phyloP scores from a whole-genome alignment of 306 rosid genomes.

The Quercus agrifolia region DNA sequence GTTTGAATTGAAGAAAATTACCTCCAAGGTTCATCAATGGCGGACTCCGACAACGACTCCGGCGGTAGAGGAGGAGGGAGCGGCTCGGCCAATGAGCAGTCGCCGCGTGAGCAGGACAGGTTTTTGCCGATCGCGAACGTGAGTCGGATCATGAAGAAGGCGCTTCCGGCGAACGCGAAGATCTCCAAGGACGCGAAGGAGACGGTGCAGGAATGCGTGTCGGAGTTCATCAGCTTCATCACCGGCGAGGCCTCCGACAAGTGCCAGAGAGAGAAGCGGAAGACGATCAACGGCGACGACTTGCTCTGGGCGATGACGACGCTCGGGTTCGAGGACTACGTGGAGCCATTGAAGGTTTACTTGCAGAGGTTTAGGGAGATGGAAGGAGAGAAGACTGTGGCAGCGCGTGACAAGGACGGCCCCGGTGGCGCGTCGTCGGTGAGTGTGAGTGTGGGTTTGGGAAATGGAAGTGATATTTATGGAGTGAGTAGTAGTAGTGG shows the following conservation, averaged over 20 bases:
- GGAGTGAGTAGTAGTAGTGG: slow-evolving; percentile 11
- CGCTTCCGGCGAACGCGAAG: slow-evolving; percentile 85
- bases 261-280: slow-evolving; percentile 89
- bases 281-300: slow-evolving; percentile 92
- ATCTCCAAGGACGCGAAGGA: slow-evolving; percentile 91
- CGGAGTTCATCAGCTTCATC: slow-evolving; percentile 88
- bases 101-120: slow-evolving; percentile 83
- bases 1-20: no score
- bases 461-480: slow-evolving; percentile 13
- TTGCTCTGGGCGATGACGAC: slow-evolving; percentile 94
- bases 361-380: slow-evolving; percentile 75
- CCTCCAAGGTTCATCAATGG: slow-evolving; percentile 38
- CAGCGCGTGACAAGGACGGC: slow-evolving; percentile 61
- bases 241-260: slow-evolving; percentile 93
- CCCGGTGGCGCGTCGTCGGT: slow-evolving; percentile 16
- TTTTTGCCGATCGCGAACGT: slow-evolving; percentile 83
- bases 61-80: slow-evolving; percentile 42
- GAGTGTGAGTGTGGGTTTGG: slow-evolving; percentile 17
- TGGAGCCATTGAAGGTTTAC: slow-evolving; percentile 79
- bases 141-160: slow-evolving; percentile 90
- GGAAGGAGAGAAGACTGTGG: slow-evolving; percentile 75
- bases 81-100: slow-evolving; percentile 42
- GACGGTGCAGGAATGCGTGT: slow-evolving; percentile 89
- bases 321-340: slow-evolving; percentile 76
- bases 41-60: slow-evolving; percentile 88